Evolutionary conservation across 345 rosid species (phyloP).

Genomic region (Reutealis trisperma): DNA sequence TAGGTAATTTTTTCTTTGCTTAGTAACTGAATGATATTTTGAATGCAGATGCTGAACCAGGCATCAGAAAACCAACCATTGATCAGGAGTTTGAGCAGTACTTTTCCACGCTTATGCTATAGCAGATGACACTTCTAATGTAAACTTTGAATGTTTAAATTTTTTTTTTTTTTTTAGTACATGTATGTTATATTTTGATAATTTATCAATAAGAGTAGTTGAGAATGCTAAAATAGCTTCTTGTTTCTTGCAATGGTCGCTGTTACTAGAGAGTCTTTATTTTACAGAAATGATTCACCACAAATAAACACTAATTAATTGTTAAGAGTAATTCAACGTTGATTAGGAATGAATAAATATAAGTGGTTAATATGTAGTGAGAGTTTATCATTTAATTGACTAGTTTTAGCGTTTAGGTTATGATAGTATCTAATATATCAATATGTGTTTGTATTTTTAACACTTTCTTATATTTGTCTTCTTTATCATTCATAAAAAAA

Average conservation of each 20-base stretch:
- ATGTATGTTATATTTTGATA: neutral
- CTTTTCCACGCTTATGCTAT: constrained; percentile 79
- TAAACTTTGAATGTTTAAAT: neutral
- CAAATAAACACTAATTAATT: too few relatives aligned
- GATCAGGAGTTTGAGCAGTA: constrained; percentile 93
- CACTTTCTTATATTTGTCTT: too few relatives aligned
- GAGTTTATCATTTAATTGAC: too few relatives aligned
- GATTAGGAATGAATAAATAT: too few relatives aligned
- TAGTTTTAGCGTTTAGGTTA: too few relatives aligned
- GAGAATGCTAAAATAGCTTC: neutral
- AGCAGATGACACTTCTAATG: constrained; percentile 4
- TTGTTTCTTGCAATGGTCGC: neutral
- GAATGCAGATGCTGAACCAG: constrained; percentile 48
- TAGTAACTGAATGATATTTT: constrained; percentile 2
- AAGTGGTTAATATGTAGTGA: too few relatives aligned
- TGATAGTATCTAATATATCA: too few relatives aligned
- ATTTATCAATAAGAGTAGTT: neutral
- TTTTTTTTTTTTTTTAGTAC: neutral
- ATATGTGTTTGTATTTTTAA: too few relatives aligned
- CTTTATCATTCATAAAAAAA: too few relatives aligned
- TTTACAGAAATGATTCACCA: too few relatives aligned
- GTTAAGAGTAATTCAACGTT: too few relatives aligned
- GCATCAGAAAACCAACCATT: constrained; percentile 64
- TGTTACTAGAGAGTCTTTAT: neutral
- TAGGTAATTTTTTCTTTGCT: neutral